A percentile compares a stretch with the other conserved stretches of the same genome.
These are phyloP conservation scores for Phoma sp. DNA, from an alignment of 2,329 filamentous ascomycete genomes.

Conservation along the genomic window DNA sequence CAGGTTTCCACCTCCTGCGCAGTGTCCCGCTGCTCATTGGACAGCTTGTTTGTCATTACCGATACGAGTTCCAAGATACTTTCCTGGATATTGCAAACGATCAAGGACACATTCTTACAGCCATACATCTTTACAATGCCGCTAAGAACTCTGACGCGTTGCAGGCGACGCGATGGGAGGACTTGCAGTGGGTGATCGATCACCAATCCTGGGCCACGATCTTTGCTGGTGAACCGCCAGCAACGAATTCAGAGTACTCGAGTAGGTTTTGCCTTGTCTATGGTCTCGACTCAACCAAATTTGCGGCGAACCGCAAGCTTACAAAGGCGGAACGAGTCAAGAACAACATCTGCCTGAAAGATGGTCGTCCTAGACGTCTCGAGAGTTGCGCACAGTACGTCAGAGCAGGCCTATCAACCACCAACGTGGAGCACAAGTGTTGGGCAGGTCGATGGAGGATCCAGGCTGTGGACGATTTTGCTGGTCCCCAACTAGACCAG, in stretches of 20 bases:
- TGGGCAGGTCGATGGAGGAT: neutral
- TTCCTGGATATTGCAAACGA: constrained; percentile 7
- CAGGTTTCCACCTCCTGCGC: constrained; percentile 4
- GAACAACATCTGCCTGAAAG: neutral
- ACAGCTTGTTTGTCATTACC: neutral
- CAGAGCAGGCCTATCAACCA: neutral
- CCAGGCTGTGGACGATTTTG: neutral
- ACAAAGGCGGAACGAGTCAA: neutral
- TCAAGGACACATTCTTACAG: neutral
- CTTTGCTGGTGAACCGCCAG: neutral
- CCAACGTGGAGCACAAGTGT: neutral
- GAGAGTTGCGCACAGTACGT: neutral
- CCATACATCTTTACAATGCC: constrained; percentile 17
- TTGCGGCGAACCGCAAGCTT: neutral
- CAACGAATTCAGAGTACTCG: neutral
- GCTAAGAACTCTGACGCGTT: constrained; percentile 1
- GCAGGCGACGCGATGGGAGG: constrained; percentile 1
- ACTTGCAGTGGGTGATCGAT: constrained; percentile 15
- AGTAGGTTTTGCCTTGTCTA: constrained; percentile 3
- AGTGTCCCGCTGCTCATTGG: constrained; percentile 7
- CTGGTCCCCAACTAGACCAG: neutral
- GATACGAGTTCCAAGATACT: neutral
- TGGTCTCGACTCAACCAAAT: constrained; percentile 5
- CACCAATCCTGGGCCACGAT: neutral
- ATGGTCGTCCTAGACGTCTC: neutral